Evolutionary conservation across 2,329 filamentous ascomycete species (phyloP).

Genomic region (Aspergillus niger): DNA sequence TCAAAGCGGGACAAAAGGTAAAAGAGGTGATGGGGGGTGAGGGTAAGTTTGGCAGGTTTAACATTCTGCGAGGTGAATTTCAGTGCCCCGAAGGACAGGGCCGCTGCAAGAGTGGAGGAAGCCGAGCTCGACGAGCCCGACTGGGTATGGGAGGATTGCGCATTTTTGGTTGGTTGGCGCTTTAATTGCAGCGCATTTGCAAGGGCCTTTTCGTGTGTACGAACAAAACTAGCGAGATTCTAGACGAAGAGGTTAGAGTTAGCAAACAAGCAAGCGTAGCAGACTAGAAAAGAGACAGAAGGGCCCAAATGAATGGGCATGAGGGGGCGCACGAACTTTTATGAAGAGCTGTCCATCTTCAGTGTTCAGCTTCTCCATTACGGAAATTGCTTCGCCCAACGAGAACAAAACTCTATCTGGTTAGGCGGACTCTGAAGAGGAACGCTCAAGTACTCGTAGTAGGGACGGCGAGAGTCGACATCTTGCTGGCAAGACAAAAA

Average conservation of each 20-base stretch:
- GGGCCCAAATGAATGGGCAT: neutral
- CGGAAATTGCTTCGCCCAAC: constrained; percentile 33
- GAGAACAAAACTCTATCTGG: constrained; percentile 29
- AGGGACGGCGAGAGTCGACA: constrained; percentile 34
- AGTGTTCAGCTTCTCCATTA: constrained; percentile 53
- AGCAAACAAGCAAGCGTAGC: constrained; percentile 1
- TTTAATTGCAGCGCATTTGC: constrained; percentile 91
- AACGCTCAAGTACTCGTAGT: constrained; percentile 37
- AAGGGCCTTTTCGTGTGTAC: constrained; percentile 94
- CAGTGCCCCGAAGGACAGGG: constrained; percentile 81
- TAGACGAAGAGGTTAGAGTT: constrained; percentile 42
- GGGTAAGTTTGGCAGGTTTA: constrained; percentile 86
- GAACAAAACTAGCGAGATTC: constrained; percentile 95
- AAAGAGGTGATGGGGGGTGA: constrained; percentile 95
- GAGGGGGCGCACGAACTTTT: constrained; percentile 38
- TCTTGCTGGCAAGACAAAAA: constrained; percentile 32
- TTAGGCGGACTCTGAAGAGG: constrained; percentile 38
- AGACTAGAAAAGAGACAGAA: neutral
- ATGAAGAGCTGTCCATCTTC: constrained; percentile 55
- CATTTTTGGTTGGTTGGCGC: constrained; percentile 69
- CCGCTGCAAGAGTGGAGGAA: constrained; percentile 72
- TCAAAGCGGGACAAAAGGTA: constrained; percentile 95
- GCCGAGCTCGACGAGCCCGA: constrained; percentile 66
- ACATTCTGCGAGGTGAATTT: constrained; percentile 81
- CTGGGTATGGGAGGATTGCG: constrained; percentile 53